A percentile compares a stretch with the other conserved stretches of the same genome.
phyloP scores from a whole-genome alignment of 768 basidiomycete species.

The Russula sp. region DNA sequence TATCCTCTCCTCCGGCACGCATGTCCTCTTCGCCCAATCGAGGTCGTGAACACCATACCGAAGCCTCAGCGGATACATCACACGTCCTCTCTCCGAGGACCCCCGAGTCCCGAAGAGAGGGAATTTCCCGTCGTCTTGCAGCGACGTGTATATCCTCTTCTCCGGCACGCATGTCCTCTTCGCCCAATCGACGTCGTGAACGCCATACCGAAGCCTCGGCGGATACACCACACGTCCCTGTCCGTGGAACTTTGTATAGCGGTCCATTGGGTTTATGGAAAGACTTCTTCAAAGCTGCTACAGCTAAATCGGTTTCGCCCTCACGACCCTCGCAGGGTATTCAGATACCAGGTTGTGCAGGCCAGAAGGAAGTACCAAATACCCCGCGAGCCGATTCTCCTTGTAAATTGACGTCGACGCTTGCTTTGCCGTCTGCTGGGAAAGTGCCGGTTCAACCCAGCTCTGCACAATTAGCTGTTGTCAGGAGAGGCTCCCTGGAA shows the following conservation, averaged over 20 bases:
- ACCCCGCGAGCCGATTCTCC: neutral
- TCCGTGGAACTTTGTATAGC: slow-evolving; percentile 17
- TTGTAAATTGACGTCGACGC: neutral
- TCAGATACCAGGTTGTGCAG: neutral
- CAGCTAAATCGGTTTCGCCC: neutral
- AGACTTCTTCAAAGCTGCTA: slow-evolving; percentile 10
- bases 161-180: neutral
- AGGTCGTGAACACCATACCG: neutral
- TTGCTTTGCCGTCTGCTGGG: neutral
- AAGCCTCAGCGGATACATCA: neutral
- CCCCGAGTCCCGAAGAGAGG: neutral
- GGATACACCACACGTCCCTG: neutral
- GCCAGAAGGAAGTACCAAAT: neutral
- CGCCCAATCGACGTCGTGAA: neutral
- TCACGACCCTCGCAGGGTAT: neutral
- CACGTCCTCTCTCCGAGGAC: neutral
- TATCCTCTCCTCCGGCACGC: slow-evolving; percentile 1
- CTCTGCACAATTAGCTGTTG: neutral
- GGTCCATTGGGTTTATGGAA: slow-evolving; percentile 17
- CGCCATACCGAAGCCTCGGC: neutral
- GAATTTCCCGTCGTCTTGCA: neutral
- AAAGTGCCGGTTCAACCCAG: neutral
- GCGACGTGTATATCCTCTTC: neutral
- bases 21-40: slow-evolving; percentile 2
- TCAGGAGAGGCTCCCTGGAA: neutral